Conservation (phyloP, 768 basidiomycete species). For the Cubamyces lactineus region DNA sequence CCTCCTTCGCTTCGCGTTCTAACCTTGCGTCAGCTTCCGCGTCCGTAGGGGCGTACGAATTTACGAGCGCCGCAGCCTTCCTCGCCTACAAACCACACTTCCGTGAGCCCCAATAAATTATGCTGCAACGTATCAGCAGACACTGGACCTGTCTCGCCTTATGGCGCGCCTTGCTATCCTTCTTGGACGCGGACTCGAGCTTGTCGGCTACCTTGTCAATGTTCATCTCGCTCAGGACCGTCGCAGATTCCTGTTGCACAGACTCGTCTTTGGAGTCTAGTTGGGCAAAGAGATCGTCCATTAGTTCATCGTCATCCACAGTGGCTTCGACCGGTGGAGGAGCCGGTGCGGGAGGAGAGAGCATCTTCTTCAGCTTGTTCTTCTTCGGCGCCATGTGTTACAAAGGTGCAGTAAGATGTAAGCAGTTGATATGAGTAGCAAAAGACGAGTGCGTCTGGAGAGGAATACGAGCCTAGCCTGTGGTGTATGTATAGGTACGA, state of each 20-base stretch:
- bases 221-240: slow-evolving; percentile 52
- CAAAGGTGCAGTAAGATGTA: background rate
- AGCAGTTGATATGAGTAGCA: background rate
- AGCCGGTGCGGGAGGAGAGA: slow-evolving; percentile 32
- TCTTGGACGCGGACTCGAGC: slow-evolving; percentile 41
- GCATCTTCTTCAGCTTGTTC: slow-evolving; percentile 56
- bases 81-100: slow-evolving; percentile 51
- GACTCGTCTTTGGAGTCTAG: slow-evolving; percentile 65
- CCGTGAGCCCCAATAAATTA: no score
- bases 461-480: no score
- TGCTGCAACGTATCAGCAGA: no score
- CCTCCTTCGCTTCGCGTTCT: slow-evolving; percentile 66
- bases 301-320: slow-evolving; percentile 61
- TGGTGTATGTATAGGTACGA: no score
- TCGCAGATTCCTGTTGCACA: slow-evolving; percentile 52
- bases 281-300: slow-evolving; percentile 78
- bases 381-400: slow-evolving; percentile 39
- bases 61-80: slow-evolving; percentile 67
- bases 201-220: slow-evolving; percentile 36
- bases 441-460: no score
- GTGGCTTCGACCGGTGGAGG: slow-evolving; percentile 36
- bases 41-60: slow-evolving; percentile 54
- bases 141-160: slow-evolving; percentile 72
- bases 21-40: slow-evolving; percentile 61
- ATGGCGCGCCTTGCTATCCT: slow-evolving; percentile 63